phyloP scores from a whole-genome alignment of 2,329 filamentous ascomycete genomes.

The Ophiosphaerella herpotricha region DNA sequence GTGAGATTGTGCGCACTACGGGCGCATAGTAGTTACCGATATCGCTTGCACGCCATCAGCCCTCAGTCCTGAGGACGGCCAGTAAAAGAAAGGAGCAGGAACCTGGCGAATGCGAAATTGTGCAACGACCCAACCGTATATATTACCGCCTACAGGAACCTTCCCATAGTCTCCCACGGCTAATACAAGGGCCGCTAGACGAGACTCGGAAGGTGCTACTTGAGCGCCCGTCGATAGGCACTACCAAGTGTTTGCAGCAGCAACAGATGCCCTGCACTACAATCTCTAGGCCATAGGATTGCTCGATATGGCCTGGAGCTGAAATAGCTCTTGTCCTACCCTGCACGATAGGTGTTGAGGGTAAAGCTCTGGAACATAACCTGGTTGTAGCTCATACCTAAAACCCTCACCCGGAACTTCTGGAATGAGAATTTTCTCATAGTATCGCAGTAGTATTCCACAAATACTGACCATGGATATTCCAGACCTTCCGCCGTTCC shows the following conservation, averaged over 20 bases:
- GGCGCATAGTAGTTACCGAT: conserved; percentile 2
- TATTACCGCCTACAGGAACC: conserved; percentile 3
- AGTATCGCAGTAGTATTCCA: too few relatives aligned
- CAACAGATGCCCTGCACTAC: neutral
- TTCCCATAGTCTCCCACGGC: neutral
- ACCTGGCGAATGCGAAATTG: neutral
- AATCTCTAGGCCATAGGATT: neutral
- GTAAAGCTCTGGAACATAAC: neutral
- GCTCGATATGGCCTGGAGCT: neutral
- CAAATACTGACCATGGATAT: conserved; percentile 12
- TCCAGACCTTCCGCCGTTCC: conserved; percentile 42
- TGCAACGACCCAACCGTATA: neutral
- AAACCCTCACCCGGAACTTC: neutral
- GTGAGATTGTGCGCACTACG: neutral
- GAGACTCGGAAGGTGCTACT: conserved; percentile 1
- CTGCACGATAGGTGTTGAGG: neutral
- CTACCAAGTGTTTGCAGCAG: neutral
- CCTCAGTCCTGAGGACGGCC: neutral
- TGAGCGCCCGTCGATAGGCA: neutral
- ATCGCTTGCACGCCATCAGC: neutral
- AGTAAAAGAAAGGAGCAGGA: conserved; percentile 4
- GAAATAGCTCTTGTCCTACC: neutral
- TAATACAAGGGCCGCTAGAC: conserved; percentile 1
- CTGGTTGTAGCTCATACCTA: neutral
- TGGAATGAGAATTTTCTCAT: too few relatives aligned